phyloP scores from a whole-genome alignment of 371 early-diverging fungal genomes.

The Caulochytrium protostelioides region DNA sequence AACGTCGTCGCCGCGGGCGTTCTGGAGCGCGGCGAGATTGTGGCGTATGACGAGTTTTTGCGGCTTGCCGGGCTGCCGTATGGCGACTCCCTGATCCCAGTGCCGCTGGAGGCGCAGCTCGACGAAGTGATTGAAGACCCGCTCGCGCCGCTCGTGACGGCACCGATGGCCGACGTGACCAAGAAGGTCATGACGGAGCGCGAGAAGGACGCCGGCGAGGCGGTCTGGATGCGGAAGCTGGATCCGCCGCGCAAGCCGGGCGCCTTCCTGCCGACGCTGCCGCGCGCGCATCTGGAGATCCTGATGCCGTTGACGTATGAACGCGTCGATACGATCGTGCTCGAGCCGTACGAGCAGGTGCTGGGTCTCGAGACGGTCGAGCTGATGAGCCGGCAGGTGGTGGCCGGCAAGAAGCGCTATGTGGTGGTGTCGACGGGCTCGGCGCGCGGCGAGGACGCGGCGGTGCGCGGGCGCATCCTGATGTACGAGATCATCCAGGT shows the following conservation, averaged over 20 bases:
- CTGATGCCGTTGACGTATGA: neutral
- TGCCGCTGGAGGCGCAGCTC: too few relatives aligned
- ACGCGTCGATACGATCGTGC: conserved; percentile 22
- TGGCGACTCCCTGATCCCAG: too few relatives aligned
- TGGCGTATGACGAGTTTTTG: too few relatives aligned
- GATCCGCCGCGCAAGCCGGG: conserved; percentile 1
- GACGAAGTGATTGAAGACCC: too few relatives aligned
- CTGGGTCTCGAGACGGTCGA: conserved; percentile 51
- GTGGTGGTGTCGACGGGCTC: conserved; percentile 78
- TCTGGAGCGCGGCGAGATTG: conserved; percentile 41
- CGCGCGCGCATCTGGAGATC: neutral
- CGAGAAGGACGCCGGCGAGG: conserved; percentile 2
- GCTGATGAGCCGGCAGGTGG: conserved; percentile 69
- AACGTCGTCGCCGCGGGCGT: conserved; percentile 25
- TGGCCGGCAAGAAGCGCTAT: conserved; percentile 62
- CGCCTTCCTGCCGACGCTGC: neutral
- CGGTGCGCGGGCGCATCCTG: conserved; percentile 69
- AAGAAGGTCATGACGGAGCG: conserved; percentile 6
- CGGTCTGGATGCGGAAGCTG: neutral
- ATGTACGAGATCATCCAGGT: conserved; percentile 93
- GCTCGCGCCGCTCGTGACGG: too few relatives aligned
- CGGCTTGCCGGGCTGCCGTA: too few relatives aligned
- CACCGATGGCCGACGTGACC: conserved; percentile 18
- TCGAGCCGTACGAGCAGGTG: conserved; percentile 74
- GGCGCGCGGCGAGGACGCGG: conserved; percentile 78